These are phyloP conservation scores for Meyerozyma smithsonii DNA, from an alignment of 1,139 yeast genomes.

Conservation along the genomic window DNA sequence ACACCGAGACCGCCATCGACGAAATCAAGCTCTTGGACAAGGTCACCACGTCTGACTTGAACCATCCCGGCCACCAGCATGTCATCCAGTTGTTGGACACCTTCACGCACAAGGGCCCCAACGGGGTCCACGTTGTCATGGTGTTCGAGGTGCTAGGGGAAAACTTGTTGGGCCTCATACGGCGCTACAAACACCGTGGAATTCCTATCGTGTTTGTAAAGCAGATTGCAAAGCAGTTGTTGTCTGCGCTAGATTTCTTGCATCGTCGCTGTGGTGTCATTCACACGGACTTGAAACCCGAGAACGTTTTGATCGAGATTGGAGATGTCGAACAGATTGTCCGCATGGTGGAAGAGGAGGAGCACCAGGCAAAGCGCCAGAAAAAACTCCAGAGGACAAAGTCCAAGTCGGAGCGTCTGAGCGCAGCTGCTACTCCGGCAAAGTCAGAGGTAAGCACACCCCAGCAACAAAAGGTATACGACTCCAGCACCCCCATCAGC, in stretches of 20 bases:
- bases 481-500: constrained; percentile 1
- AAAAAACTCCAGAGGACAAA: constrained; percentile 30
- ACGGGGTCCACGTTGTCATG: constrained; percentile 42
- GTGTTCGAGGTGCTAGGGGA: constrained; percentile 43
- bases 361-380: constrained; percentile 41
- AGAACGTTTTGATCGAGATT: constrained; percentile 37
- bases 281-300: constrained; percentile 44
- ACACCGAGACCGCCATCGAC: constrained; percentile 40
- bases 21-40: constrained; percentile 35
- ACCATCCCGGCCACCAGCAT: constrained; percentile 36
- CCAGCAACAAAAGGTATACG: neutral
- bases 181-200: constrained; percentile 36
- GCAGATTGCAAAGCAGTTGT: constrained; percentile 34
- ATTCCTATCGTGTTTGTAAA: constrained; percentile 34
- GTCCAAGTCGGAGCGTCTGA: constrained; percentile 13
- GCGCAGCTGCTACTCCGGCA: constrained; percentile 4
- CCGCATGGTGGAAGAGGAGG: constrained; percentile 34
- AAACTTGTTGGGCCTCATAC: constrained; percentile 34
- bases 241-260: constrained; percentile 36
- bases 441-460: constrained; percentile 5
- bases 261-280: constrained; percentile 38
- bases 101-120: constrained; percentile 37
- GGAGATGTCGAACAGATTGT: constrained; percentile 35
- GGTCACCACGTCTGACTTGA: constrained; percentile 23
- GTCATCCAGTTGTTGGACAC: constrained; percentile 39